Evolutionary conservation across 31 red algal genomes (phyloP).

Genomic region (Odonthalia washingtoniensis): DNA sequence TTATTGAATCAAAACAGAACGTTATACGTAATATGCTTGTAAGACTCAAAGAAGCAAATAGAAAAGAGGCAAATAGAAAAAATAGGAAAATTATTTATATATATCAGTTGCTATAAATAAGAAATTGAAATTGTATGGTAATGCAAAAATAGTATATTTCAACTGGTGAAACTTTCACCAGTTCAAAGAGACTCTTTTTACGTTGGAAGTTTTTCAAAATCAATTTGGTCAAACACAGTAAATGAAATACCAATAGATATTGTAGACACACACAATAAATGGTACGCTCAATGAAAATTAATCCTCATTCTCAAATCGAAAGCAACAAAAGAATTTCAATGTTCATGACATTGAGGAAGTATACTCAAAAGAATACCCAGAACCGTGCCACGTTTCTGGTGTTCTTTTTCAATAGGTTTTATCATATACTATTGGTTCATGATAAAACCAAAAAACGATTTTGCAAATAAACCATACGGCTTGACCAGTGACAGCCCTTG

Average conservation of each 20-base stretch:
- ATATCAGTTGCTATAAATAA: not conserved
- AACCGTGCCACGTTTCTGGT: no score
- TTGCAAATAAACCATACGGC: not conserved
- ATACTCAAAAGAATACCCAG: not conserved
- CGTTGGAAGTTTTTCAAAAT: constrained; percentile 3
- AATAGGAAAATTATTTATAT: no score
- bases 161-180: no score
- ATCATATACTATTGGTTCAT: not conserved
- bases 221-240: not conserved
- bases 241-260: not conserved
- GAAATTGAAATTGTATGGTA: constrained; percentile 18
- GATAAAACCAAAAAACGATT: not conserved
- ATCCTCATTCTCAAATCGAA: constrained; percentile 19
- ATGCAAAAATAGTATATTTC: not conserved
- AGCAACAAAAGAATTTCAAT: not conserved
- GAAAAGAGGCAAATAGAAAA: no score
- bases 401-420: no score
- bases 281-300: not conserved
- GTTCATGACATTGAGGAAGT: not conserved
- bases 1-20: no score
- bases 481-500: not conserved
- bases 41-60: no score
- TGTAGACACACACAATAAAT: not conserved
- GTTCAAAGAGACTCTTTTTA: no score
- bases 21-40: constrained; percentile 38